Base-by-base conservation (phyloP, 148 eudicot genomes). In the Fagopyrum tataricum region DNA sequence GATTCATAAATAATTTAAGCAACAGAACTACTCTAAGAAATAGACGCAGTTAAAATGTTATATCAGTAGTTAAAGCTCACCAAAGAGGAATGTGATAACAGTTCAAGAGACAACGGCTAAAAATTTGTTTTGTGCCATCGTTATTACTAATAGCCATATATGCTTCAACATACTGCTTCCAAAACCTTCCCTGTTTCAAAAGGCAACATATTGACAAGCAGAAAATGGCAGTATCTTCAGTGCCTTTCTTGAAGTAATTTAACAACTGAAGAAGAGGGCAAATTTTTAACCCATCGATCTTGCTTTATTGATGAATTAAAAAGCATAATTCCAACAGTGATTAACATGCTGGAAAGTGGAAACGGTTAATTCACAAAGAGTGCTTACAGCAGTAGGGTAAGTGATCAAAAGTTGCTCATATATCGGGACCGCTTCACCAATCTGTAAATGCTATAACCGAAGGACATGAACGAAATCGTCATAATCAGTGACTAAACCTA, bases 111-210 rank as follows among this genome's bases (percentile, higher is more conserved):
- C 99, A 92, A 26, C 99, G 91, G 77, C 97, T 95, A 77, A 95
- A 95, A 15, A 95, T 81, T 75, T 95, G 99, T 81, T 83, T 95
- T 68, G 87, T 87, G 39, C 94, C 97, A 79, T 95, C 99, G 76
- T 91, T 93, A 78, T 95, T 92, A 78, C 90, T 88, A 44, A 78
- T 91, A 73, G 89, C 91, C 96, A 92, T 90, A 76, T 90, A 84
- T 78, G 96, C 99, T 79, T 95, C 99, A 80, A 92, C 99, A 86
- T 91, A 95, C 78, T 92, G 99, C 90, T 91, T 95, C 99, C 99
- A 95, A 85, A 83, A 95, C 74, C 86, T 95, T 31, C 96, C 99
- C 99, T 95, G 72, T 43, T 31, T 37, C 69, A 64, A 64, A 62
- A 64, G 69, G 44, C 40, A 64, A 31, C 69, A 64, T 64, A 31